Evolutionary conservation across 2,329 filamentous ascomycete genomes (phyloP).

Genomic region (Colletotrichum plurivorum): DNA sequence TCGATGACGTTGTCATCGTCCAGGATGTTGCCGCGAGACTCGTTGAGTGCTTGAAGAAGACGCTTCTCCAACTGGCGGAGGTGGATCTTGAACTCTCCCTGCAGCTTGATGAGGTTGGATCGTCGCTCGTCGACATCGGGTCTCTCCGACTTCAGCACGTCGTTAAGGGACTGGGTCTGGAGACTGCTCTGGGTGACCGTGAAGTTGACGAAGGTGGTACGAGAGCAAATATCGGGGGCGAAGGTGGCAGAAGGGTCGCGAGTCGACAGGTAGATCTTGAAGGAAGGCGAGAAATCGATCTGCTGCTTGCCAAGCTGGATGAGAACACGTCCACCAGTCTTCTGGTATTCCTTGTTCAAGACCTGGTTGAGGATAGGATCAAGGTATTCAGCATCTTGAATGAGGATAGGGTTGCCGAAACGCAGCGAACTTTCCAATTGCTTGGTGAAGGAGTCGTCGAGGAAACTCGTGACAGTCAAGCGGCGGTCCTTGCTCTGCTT

Average conservation of each 20-base stretch:
- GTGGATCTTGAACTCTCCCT: constrained; percentile 99
- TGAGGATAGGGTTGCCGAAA: constrained; percentile 98
- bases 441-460: constrained; percentile 98
- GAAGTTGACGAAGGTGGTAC: constrained; percentile 99
- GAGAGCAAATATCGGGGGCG: constrained; percentile 95
- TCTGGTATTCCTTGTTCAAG: constrained; percentile 99
- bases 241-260: constrained; percentile 96
- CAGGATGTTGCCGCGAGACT: constrained; percentile 96
- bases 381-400: constrained; percentile 97
- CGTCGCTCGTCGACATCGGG: constrained; percentile 97
- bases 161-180: constrained; percentile 97
- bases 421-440: constrained; percentile 96
- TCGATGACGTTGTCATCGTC: constrained; percentile 99
- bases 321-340: constrained; percentile 95
- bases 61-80: constrained; percentile 95
- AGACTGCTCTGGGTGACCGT: constrained; percentile 99
- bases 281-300: constrained; percentile 98
- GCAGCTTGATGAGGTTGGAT: constrained; percentile 97
- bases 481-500: constrained; percentile 94
- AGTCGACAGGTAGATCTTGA: constrained; percentile 95
- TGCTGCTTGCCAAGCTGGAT: constrained; percentile 99
- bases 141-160: constrained; percentile 96
- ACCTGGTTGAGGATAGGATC: constrained; percentile 99
- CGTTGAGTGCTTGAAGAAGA: constrained; percentile 93
- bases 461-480: constrained; percentile 96